Base-by-base conservation (phyloP, 768 basidiomycete genomes). In the Suillus discolor region DNA sequence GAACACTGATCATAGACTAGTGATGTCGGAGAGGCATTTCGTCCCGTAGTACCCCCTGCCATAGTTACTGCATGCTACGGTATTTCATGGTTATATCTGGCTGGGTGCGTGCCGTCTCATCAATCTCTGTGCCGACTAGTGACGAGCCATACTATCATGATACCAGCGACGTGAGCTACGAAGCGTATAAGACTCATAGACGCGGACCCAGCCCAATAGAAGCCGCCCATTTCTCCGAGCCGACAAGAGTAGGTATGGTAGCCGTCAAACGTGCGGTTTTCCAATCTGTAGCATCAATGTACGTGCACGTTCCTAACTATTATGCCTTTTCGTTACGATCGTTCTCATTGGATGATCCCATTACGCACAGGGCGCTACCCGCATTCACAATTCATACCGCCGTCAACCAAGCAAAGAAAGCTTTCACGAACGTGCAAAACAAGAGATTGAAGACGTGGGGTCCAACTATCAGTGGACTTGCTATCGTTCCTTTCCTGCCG, bases 381-480 rank as follows among this genome's bases (percentile, higher is more conserved):
- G 92, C 92, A 0, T 83, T 95, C 65, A 95, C 93, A 1, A 94
- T 95, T 63, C 93, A 95, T 73, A 91, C 90, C 2, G 85, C 90
- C 6, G 93, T 94, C 55, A 85, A 84, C 36, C 89, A 92, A 71
- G 84, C 91, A 2, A 88, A 87, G 71, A 88, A 86, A 65, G 85
- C 85, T 2, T 91, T 92, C 73, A 80, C 76, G 53, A 87, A 87
- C 64, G 82, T 81, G 39, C 77, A 84, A 64, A 91, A 84, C 71
- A 82, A 82, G 11, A 83, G 84, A 49, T 67, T 92, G 38, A 88
- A 85, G 73, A 75, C 82, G 0, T 93, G 91, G 92, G 92, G 91
- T 45, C 92, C 91, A 4, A 93, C 91, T 0, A 66, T 84, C 44
- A 90, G 89, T 12, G 92, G 92, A 41, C 77, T 93, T 20, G 87